Percentiles rank a stretch among this genome's conserved stretches.
These are phyloP conservation scores for Solanum hybrid DNA, from an alignment of 305 asterid genomes.

Conservation along the genomic window DNA sequence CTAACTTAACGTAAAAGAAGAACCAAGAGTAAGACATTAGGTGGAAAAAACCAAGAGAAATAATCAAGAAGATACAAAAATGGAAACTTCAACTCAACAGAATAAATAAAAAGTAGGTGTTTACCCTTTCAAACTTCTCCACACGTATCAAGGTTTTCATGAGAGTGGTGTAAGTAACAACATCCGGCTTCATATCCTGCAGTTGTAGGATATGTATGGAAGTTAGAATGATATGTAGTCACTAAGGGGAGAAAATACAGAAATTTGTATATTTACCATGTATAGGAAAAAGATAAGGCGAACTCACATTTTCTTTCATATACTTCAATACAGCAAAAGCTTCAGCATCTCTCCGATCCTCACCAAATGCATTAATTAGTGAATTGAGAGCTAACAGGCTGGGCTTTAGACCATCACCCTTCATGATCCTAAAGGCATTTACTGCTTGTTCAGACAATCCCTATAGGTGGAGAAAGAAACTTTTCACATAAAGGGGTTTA, in stretches of 20 bases:
- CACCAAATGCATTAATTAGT: constrained; percentile 85
- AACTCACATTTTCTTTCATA: constrained; percentile 88
- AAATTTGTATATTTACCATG: background rate
- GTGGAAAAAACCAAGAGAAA: background rate
- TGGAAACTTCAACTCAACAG: background rate
- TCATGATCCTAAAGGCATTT: constrained; percentile 78
- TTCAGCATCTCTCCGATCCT: constrained; percentile 81
- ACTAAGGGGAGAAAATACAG: background rate
- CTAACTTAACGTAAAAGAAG: background rate
- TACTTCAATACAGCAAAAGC: constrained; percentile 88
- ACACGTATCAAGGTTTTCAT: constrained; percentile 91
- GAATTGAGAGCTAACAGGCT: constrained; percentile 81
- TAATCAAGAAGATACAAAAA: background rate
- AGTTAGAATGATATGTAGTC: constrained; percentile 8
- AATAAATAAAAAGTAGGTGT: background rate
- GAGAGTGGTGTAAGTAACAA: constrained; percentile 89
- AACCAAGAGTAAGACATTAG: background rate
- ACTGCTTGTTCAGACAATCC: constrained; percentile 94
- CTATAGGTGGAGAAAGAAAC: constrained; percentile 26
- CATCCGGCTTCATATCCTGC: constrained; percentile 88
- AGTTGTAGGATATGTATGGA: constrained; percentile 12
- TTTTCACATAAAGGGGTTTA: background rate
- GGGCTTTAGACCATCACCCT: constrained; percentile 83
- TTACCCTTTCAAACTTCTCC: constrained; percentile 76
- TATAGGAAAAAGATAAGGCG: background rate